Evolutionary conservation across 495 filamentous ascomycete species (phyloP), one percentile per base, ranked within the genome.

Genomic region (Xylaria bambusicola): DNA sequence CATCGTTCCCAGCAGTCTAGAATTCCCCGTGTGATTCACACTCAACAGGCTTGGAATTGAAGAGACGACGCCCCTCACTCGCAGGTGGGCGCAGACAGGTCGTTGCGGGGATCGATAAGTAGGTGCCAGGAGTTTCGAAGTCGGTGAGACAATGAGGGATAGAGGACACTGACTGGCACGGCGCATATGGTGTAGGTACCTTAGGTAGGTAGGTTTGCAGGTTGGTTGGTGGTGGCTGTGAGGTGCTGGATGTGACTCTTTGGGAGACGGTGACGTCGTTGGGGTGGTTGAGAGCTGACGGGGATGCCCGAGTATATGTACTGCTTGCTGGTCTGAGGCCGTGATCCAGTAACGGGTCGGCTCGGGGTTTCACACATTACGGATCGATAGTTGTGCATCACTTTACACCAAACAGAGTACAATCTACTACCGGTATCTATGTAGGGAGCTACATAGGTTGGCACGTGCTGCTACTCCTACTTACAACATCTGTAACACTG

Each of bases 161-260:
- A 26, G 6, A 56, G 41, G 21, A 31, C 17, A 26, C 27, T 27
- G 41, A 48, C 3, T 48, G 31, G 29, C 10, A 33, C 10, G 5
- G 29, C 5, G 10, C 5, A 10, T 5, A 5, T 33, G 29, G 29
- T 10, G 29, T n/a, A n/a, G n/a, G n/a, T n/a, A n/a, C n/a, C n/a
- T n/a, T n/a, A 33, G 29, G 29, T 33, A 33, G 29, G 29, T 33
- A 33, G 29, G 10, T 33, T 5, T 33, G 29, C n/a, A n/a, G n/a
- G n/a, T 5, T 33, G 29, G 29, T 33, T n/a, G 53, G 29, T 35
- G 27, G 53, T 56, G 53, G 53, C 53, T 47, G 53, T 56, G 53
- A 38, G 12, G 24, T 3, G 21, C 10, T 47, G 44, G 13, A 47
- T 47, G 53, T 42, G 36, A 56, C 53, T 42, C n/a, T 24, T 29